Base-by-base conservation (phyloP, 2,329 filamentous ascomycete genomes). In the Cladobotryum mycophilum region DNA sequence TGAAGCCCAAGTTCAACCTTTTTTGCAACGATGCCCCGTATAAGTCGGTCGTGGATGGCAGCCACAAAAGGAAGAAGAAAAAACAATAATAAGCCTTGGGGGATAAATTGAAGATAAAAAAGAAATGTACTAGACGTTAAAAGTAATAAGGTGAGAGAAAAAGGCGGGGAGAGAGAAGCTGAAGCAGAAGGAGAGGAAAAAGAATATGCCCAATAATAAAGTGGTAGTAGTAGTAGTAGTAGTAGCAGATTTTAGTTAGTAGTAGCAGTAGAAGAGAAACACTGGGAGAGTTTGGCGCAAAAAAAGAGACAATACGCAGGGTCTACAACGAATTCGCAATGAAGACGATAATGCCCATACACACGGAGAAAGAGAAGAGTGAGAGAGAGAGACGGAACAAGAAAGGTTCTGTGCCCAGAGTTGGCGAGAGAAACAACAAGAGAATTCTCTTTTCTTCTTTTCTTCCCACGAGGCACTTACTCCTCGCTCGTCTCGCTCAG, bases 1-100 rank as follows among this genome's bases (percentile, higher is more conserved):
- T 42, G 40, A 42, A 42, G 38, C 17, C 46, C 42, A 35, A 37
- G 33, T 30, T 52, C 45, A 48, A 48, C 47, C 20, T 20, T 20
- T 52, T 38, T 41, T 44, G 50, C 50, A 41, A 45, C 45, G 45
- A 48, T 33, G 14, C 38, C 18, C 38, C 18, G 45, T 52, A 20
- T 45, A 52, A 48, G 11, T 33, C n/a, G 47, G 6, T 33, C n/a
- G 47, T 41, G 34, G 37, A 36, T 47, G 43, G 18, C 37, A 17
- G 37, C 14, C 25, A 47, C 44, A 22, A 44, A 17, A 47, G 6
- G 13, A n/a, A n/a, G n/a, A n/a, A n/a, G n/a, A n/a, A n/a, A n/a
- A 45, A 14, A 33, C 3, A 35, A 33, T 14, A 22, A 41, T 30
- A 30, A 30, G 25, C 25, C 25, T 30, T 30, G 25, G 25, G 25